Conservation (phyloP, 257 asterid species). For the Solanum chilense region DNA sequence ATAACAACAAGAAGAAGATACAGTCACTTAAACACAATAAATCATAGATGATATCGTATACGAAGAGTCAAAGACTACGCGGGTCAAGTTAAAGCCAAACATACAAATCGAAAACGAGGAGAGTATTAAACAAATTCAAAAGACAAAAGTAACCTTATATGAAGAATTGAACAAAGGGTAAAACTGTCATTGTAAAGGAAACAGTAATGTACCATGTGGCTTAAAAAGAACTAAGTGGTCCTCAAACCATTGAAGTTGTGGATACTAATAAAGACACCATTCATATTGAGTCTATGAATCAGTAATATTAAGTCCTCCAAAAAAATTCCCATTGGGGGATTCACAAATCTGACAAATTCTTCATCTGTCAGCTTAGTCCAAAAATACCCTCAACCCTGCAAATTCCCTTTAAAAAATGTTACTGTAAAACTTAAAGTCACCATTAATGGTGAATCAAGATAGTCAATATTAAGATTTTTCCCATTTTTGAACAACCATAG, state of each 20-base stretch:
- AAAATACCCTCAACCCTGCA: neutral
- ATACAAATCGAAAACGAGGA: rapidly evolving
- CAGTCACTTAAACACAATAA: neutral
- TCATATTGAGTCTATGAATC: neutral
- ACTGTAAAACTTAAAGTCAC: neutral
- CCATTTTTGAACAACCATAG: neutral
- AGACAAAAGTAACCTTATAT: neutral
- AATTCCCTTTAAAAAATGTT: neutral
- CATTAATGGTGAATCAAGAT: neutral
- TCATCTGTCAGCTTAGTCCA: neutral
- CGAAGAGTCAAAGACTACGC: neutral
- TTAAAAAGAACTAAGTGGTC: neutral
- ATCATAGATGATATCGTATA: neutral
- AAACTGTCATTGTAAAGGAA: neutral
- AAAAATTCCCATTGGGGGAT: neutral
- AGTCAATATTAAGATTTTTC: neutral
- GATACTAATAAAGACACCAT: neutral
- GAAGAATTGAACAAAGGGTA: neutral
- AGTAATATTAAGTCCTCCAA: neutral
- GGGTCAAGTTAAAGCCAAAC: neutral
- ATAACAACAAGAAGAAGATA: too few relatives aligned
- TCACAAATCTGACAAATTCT: neutral
- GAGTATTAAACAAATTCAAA: neutral
- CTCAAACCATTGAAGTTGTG: neutral
- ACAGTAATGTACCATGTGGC: neutral